phyloP scores from a whole-genome alignment of 1,284 basidiomycete genomes.

The Neolentinus lepideus region DNA sequence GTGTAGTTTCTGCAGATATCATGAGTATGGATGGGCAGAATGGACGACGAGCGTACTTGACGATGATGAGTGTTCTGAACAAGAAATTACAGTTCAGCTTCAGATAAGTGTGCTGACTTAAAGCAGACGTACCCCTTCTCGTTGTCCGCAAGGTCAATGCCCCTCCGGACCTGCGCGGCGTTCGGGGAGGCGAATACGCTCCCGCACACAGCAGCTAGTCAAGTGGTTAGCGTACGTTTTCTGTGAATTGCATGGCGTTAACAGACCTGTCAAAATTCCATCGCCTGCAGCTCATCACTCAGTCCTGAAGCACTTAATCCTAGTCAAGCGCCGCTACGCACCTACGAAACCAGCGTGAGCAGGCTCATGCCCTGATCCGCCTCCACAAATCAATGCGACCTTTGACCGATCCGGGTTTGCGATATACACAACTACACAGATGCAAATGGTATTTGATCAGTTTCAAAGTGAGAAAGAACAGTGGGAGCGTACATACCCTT shows the following conservation, averaged over 20 bases:
- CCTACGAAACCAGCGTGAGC: constrained; percentile 80
- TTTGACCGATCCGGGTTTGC: constrained; percentile 49
- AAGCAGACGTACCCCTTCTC: constrained; percentile 57
- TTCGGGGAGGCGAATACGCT: constrained; percentile 88
- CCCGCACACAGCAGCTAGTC: constrained; percentile 74
- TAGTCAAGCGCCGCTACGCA: constrained; percentile 20
- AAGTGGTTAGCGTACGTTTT: neutral
- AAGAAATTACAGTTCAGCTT: constrained; percentile 5
- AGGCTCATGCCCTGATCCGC: constrained; percentile 90
- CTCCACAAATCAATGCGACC: constrained; percentile 83
- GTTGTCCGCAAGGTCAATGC: constrained; percentile 73
- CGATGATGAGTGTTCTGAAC: constrained; percentile 69
- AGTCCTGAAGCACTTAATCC: neutral
- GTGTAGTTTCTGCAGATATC: constrained; percentile 63
- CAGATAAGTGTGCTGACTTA: neutral
- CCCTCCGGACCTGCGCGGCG: constrained; percentile 73
- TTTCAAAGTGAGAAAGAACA: neutral
- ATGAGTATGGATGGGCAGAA: constrained; percentile 5
- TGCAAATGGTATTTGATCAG: neutral
- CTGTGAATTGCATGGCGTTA: neutral
- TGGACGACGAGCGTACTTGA: constrained; percentile 51
- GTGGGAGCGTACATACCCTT: constrained; percentile 40
- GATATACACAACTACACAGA: constrained; percentile 66
- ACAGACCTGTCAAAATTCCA: constrained; percentile 69
- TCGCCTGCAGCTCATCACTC: constrained; percentile 36